Percentiles rank a stretch among this genome's conserved stretches.
Evolutionary conservation across 2,329 filamentous ascomycete species (phyloP).

Genomic region (Curvularia eragrostidis): DNA sequence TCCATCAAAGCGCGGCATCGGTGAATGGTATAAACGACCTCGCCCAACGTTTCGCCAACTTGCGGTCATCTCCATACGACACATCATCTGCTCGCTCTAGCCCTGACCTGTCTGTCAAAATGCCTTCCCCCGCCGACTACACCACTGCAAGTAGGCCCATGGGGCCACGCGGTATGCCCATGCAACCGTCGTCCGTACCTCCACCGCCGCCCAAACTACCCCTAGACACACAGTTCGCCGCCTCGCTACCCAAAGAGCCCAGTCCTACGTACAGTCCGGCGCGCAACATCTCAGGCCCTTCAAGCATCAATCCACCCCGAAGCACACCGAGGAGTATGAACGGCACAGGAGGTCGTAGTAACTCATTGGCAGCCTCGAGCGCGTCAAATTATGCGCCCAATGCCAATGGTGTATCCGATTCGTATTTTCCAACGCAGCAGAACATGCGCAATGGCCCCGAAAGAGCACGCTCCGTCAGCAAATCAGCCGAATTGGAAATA

Average conservation of each 20-base stretch:
- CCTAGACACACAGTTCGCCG: slow-evolving; percentile 59
- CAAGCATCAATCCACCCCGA: slow-evolving; percentile 69
- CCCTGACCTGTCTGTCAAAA: slow-evolving; percentile 47
- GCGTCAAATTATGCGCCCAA: slow-evolving; percentile 48
- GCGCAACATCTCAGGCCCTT: slow-evolving; percentile 71
- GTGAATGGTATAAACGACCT: slow-evolving; percentile 40
- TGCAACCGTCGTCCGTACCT: slow-evolving; percentile 31
- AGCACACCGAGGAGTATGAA: slow-evolving; percentile 70
- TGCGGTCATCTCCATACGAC: slow-evolving; percentile 37
- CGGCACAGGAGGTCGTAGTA: slow-evolving; percentile 60
- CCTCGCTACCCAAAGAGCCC: slow-evolving; percentile 71
- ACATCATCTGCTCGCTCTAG: slow-evolving; percentile 31
- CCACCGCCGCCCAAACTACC: slow-evolving; percentile 55
- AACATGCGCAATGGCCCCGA: slow-evolving; percentile 19
- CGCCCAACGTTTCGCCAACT: slow-evolving; percentile 49
- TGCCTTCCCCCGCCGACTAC: slow-evolving; percentile 53
- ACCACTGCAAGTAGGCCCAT: slow-evolving; percentile 42
- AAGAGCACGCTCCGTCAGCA: slow-evolving; percentile 55
- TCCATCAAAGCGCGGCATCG: slow-evolving; percentile 50
- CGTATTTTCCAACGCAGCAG: slow-evolving; percentile 52
- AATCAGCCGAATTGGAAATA: slow-evolving; percentile 66
- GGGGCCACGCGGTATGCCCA: slow-evolving; percentile 63
- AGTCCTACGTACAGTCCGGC: slow-evolving; percentile 82
- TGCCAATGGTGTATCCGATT: slow-evolving; percentile 44
- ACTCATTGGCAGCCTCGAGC: slow-evolving; percentile 57